Evolutionary conservation across 2,329 filamentous ascomycete species (phyloP), one percentile per base, ranked within the genome.

Genomic region (Rachicladosporium sp.): DNA sequence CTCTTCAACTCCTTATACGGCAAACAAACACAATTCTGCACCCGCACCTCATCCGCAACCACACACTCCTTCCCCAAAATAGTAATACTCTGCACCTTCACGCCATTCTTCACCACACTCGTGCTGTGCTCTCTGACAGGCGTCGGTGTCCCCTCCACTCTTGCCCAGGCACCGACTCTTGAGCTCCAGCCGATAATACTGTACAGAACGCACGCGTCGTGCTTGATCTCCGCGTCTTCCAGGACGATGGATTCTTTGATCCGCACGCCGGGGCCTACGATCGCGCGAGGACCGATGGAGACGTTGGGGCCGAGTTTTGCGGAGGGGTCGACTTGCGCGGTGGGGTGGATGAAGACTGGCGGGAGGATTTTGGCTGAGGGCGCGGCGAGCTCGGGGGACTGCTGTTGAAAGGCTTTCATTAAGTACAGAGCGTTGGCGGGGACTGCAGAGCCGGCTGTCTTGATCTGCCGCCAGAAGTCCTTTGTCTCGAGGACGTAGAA

Each of bases 391-490:
- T 95, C 89, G 38, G 78, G 71, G 31, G 84, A 86, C 50, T 78
- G 78, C 33, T 71, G 74, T 65, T 96, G 89, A 70, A 82, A 82
- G 12, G 91, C 89, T 69, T 95, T 86, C 61, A 93, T 86, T 40
- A 98, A 77, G 66, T 98, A 98, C 29, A 98, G 75, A 10, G 91
- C 91, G 57, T 96, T 96, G 47, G 91, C 91, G 10, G 91, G 91
- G 21, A 98, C 87, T 36, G 91, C 91, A 4, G 89, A 96, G 44
- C 91, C 91, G 44, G 91, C 91, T 2, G 91, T 95, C 76, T 98
- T 98, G 75, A 98, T 96, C 71, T 98, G 91, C 53, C 91, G 86
- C 91, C 91, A 98, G 65, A 98, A 98, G 63, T 96, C 91, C 69
- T 93, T 93, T 50, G 89, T 96, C 70, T 98, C 91, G 62, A 94